These are phyloP conservation scores for Septoria linicola DNA, from an alignment of 2,329 filamentous ascomycete genomes.

Conservation along the genomic window DNA sequence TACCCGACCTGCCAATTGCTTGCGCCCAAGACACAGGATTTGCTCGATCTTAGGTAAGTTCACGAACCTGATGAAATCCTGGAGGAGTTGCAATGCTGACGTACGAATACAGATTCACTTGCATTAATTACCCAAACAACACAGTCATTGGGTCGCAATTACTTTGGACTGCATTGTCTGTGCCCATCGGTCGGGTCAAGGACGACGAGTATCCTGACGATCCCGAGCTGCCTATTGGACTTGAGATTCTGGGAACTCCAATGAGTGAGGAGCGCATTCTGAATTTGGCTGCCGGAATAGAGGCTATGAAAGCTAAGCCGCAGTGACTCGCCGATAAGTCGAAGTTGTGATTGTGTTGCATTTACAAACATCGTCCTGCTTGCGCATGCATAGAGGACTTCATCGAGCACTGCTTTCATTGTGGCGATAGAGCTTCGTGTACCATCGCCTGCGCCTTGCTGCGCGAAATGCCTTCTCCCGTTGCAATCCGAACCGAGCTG, in stretches of 20 bases:
- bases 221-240: slow-evolving; percentile 27
- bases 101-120: slow-evolving; percentile 27
- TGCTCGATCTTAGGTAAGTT: slow-evolving; percentile 27
- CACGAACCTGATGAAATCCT: not conserved
- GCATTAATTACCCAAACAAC: slow-evolving; percentile 37
- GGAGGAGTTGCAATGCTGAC: not conserved
- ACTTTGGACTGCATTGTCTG: slow-evolving; percentile 38
- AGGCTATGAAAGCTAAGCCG: slow-evolving; percentile 13
- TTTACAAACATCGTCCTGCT: too few species aligned
- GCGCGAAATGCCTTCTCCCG: too few species aligned
- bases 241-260: slow-evolving; percentile 29
- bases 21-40: slow-evolving; percentile 37
- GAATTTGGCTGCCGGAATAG: slow-evolving; percentile 25
- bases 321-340: not conserved
- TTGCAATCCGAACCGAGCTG: not conserved
- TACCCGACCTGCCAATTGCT: slow-evolving; percentile 40
- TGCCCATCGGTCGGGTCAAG: slow-evolving; percentile 32
- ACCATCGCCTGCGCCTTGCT: too few species aligned
- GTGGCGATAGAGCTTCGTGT: too few species aligned
- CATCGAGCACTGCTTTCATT: too few species aligned
- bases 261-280: slow-evolving; percentile 27
- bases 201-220: slow-evolving; percentile 28
- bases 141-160: slow-evolving; percentile 39
- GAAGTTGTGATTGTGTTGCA: too few species aligned
- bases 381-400: too few species aligned